A percentile compares a stretch with the other conserved stretches of the same genome.
These are phyloP conservation scores for Amanita rubescens DNA, from an alignment of 768 basidiomycete species.

Conservation along the genomic window DNA sequence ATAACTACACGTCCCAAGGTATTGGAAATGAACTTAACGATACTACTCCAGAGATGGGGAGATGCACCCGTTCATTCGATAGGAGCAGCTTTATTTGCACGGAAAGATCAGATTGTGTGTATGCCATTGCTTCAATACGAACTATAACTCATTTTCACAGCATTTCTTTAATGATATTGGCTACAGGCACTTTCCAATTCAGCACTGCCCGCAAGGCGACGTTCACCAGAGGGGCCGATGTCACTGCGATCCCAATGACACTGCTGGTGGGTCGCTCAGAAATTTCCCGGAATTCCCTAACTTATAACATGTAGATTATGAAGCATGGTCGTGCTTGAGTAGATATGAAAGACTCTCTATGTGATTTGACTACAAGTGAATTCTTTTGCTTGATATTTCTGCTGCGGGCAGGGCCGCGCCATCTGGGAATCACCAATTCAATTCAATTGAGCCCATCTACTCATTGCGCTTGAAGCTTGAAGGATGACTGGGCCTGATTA, in stretches of 20 bases:
- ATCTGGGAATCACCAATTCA: too few relatives aligned
- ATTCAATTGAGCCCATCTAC: too few relatives aligned
- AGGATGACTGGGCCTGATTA: too few relatives aligned
- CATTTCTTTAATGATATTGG: conserved; percentile 95
- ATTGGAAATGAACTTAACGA: not conserved
- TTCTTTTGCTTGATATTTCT: too few relatives aligned
- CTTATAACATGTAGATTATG: not conserved
- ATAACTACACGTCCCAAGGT: not conserved
- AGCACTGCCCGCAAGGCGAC: conserved; percentile 79
- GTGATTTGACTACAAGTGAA: not conserved
- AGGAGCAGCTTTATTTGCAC: conserved; percentile 82
- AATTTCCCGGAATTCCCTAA: not conserved
- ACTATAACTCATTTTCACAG: conserved; percentile 15
- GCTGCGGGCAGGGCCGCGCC: too few relatives aligned
- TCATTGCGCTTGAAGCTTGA: too few relatives aligned
- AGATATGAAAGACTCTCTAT: not conserved
- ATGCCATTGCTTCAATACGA: not conserved
- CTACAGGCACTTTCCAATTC: conserved; percentile 90
- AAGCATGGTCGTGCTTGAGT: not conserved
- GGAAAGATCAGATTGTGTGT: conserved; percentile 70
- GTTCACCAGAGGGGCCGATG: conserved; percentile 62
- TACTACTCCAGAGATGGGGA: conserved; percentile 65
- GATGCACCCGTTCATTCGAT: conserved; percentile 90
- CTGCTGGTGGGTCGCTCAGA: not conserved
- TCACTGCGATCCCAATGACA: not conserved